Evolutionary conservation across 164 flowering plant genomes (phyloP), one percentile per base, ranked within the genome.

Genomic region (Annona squamosa): DNA sequence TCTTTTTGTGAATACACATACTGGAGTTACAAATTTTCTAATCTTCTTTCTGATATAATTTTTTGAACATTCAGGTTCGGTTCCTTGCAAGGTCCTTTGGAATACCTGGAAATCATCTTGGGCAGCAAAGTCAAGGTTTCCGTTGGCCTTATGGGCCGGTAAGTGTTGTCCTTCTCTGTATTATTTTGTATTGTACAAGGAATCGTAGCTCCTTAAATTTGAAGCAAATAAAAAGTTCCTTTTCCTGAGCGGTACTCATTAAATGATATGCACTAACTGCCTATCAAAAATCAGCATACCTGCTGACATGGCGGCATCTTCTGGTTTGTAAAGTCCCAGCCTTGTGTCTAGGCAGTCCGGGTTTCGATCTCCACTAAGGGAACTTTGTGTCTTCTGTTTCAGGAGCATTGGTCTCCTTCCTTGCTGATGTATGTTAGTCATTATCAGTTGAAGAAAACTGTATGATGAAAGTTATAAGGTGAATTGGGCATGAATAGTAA

Each of bases 101-200:
- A 46, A 86, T 96, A n/a, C 99, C 99, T 68, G 99, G 99, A 61
- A 91, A 96, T 88, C 98, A 96, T 85, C 89, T 93, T 62, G 99
- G 99, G 76, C 99, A 96, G 79, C 98, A 93, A 74, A 96, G 97
- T 82, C 90, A 96, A 81, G 99, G 97, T 71, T 93, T 84, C 65
- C 92, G 99, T 48, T 96, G 99, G 99, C 99, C 99, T 44, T 96
- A 91, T 90, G 99, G 99, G 76, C 97, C 99, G 57, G 99, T 96
- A 89, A 90, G 91, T 19, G 77, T 37, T 13, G 65, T 19, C 65
- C 64, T 19, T 67, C 2, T 17, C 4, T 46, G 45, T 45, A n/a
- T 47, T 68, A 52, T 17, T 19, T 13, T 18, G 4, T 46, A 18
- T 18, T 56, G 17, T 12, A 66, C 16, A 66, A 13, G 42, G 16